phyloP scores from a whole-genome alignment of 2,329 filamentous ascomycete genomes.

The Paracoccidioides brasiliensis region DNA sequence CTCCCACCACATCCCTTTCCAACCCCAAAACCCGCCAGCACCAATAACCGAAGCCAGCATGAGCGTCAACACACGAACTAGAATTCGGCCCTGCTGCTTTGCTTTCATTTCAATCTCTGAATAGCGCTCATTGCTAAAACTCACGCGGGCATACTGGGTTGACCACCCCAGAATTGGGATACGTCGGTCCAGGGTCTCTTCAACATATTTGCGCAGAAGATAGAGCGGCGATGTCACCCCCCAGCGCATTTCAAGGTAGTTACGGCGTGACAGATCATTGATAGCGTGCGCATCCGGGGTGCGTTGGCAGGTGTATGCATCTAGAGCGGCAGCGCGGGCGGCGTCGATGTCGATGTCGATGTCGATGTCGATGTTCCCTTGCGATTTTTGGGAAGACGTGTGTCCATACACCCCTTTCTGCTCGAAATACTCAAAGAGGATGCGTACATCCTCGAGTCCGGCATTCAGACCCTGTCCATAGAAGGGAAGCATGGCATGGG shows the following conservation, averaged over 20 bases:
- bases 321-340: slow-evolving; percentile 40
- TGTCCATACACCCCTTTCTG: slow-evolving; percentile 39
- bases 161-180: slow-evolving; percentile 71
- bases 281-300: slow-evolving; percentile 74
- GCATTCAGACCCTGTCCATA: slow-evolving; percentile 98
- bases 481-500: slow-evolving; percentile 96
- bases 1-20: slow-evolving; percentile 19
- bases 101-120: slow-evolving; percentile 63
- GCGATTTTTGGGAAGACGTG: slow-evolving; percentile 33
- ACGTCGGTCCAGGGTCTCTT: slow-evolving; percentile 68
- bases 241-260: slow-evolving; percentile 87
- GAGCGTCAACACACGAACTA: slow-evolving; percentile 32
- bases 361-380: slow-evolving; percentile 20
- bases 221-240: slow-evolving; percentile 70
- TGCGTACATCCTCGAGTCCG: slow-evolving; percentile 82
- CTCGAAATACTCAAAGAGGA: slow-evolving; percentile 74
- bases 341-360: slow-evolving; percentile 17
- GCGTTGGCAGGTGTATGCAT: slow-evolving; percentile 61
- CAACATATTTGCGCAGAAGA: slow-evolving; percentile 66
- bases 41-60: slow-evolving; percentile 19
- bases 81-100: slow-evolving; percentile 51
- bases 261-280: slow-evolving; percentile 79
- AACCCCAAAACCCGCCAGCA: slow-evolving; percentile 8
- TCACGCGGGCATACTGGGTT: slow-evolving; percentile 85
- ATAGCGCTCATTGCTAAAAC: slow-evolving; percentile 87